Base-by-base conservation (phyloP, 768 basidiomycete species). In the Candolleomyces eurysporus region DNA sequence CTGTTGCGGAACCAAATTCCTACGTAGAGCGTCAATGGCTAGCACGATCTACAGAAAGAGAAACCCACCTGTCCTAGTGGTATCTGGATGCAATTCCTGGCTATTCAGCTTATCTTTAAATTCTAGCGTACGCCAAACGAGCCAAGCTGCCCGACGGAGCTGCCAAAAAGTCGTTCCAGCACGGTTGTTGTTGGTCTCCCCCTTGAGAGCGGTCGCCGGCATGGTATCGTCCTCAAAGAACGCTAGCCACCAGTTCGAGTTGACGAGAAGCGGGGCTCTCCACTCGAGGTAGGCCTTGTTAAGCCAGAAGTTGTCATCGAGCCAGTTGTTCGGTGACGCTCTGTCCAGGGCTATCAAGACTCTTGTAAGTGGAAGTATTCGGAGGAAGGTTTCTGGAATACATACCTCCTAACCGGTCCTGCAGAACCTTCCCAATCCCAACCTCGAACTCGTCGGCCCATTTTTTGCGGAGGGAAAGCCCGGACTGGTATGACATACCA, bases 221-320 rank as follows among this genome's bases (percentile, higher is more conserved):
- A 91, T 80, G 19, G 68, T 76, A 2, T 80, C 69, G 73, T 97
- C 94, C 63, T 96, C 87, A 48, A 81, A 77, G 70, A 95, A 91
- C 2, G 92, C 80, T 22, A 97, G 78, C 96, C 96, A 98, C 95
- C 95, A 98, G 69, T 97, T 98, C 3, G 94, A 96, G 72, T 98
- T 90, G 65, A 98, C 76, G 59, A 91, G 79, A 11, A 98, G 77
- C 0, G 96, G 94, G 0, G 85, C 84, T 36, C 96, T 84, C 87
- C 89, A 93, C 74, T 92, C 89, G 53, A 91, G 86, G 72, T 98
- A 98, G 1, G 92, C 87, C 66, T 90, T 89, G 66, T 89, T 86
- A 61, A 86, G 76, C 96, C 96, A 98, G 65, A 96, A 88, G 59
- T 91, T 94, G 71, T 98, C 95, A 64, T 96, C 85, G 11, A 98